Percentiles rank a stretch among this genome's conserved stretches.
Evolutionary conservation across 345 rosid species (phyloP).

Genomic region (Citrus hindsii): DNA sequence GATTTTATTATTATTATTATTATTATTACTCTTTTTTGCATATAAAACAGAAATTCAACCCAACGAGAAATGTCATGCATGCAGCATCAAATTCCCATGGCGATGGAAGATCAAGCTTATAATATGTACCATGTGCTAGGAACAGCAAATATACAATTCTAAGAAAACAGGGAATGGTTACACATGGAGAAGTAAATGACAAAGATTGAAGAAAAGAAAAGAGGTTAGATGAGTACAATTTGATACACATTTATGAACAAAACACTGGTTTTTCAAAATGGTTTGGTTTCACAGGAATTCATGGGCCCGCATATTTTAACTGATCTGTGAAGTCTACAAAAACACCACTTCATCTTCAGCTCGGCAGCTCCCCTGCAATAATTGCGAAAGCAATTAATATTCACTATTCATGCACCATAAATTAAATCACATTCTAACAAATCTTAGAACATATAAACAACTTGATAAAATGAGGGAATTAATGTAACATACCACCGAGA

Average conservation of each 20-base stretch:
- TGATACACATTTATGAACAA: not conserved
- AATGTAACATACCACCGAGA: not conserved
- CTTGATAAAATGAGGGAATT: not conserved
- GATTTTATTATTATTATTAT: no score
- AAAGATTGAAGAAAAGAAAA: no score
- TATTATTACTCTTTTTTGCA: no score
- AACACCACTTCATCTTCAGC: not conserved
- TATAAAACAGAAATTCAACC: no score
- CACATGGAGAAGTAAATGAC: not conserved
- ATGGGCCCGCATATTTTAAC: no score
- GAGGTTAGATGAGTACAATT: not conserved
- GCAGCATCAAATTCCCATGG: no score
- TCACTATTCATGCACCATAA: not conserved
- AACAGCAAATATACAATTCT: not conserved
- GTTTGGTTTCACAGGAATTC: not conserved
- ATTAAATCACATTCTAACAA: not conserved
- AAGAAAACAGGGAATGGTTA: not conserved
- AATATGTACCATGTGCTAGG: no score
- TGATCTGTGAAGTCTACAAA: no score
- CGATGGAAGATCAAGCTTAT: not conserved
- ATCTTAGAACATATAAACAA: not conserved
- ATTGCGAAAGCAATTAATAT: no score
- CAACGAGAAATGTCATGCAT: no score
- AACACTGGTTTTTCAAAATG: no score
- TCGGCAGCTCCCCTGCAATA: no score